Evolutionary conservation across 768 basidiomycete genomes (phyloP), one percentile per base, ranked within the genome.

Genomic region (Tricholoma bakamatsutake): DNA sequence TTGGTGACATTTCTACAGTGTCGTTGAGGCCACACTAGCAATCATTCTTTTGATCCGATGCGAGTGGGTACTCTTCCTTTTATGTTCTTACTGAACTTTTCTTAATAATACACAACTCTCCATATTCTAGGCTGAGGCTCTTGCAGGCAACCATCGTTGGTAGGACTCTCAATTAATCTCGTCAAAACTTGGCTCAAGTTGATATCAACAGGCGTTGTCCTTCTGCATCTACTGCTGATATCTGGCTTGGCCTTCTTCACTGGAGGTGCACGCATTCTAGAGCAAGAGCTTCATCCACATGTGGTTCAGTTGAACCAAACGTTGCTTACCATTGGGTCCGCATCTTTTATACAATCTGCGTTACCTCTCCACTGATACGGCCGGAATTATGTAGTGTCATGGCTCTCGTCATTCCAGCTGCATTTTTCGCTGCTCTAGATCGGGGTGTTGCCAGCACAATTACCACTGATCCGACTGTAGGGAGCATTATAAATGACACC

Each of bases 201-300:
- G 7, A 10, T 33, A 9, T 28, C 15, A 21, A 6, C 56, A 83
- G 85, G 88, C 15, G 88, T 90, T 7, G 76, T 88, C 5, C 69
- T 90, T n/a, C 74, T 90, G 9, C 88, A 88, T 65, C 74, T 89
- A 1, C 75, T 90, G 1, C 76, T 90, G 12, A 74, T 90, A 43
- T 87, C 88, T 0, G 88, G 88, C 2, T 74, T 79, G 4, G 75
- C 87, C 0, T 90, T 89, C 65, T 73, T 89, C n/a, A 79, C 79
- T 2, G 88, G 87, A 21, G 88, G 88, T 45, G 82, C 81, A n/a
- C 76, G 78, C 18, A 73, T 89, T 27, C 71, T 80, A 63, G 78
- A 86, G 49, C 88, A 90, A 66, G 76, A 85, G 53, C 70, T 90
- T 8, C 82, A 87, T 61, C 84, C 84, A 2, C 82, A 84, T 61